Evolutionary conservation across 768 basidiomycete genomes (phyloP), one percentile per base, ranked within the genome.

Genomic region (Collybiopsis confluens): DNA sequence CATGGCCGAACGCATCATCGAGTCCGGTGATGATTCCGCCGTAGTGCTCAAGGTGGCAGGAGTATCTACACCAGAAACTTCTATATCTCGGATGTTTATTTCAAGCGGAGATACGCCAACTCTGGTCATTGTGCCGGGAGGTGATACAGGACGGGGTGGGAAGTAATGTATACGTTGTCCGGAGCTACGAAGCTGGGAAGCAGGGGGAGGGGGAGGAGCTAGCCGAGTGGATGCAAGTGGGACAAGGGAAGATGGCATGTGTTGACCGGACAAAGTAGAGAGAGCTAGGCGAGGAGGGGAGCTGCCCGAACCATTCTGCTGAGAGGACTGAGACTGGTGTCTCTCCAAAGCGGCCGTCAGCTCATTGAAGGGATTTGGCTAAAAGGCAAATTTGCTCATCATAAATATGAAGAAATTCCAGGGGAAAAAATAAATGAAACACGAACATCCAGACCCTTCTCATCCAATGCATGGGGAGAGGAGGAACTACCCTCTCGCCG

Each of bases 381-480:
- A 38, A 15, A 28, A 27, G 20, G 37, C 7, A 4, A 35, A 10
- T 4, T n/a, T 20, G 15, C 35, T 35, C 3, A 16, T 46, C 16
- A 46, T 4, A 20, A 11, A 13, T 23, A 26, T 2, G 15, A 16
- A 45, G 16, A 4, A 13, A 16, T 15, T 18, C 30, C n/a, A n/a
- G n/a, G n/a, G 8, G 8, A 2, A 4, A 41, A 18, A 5, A 23
- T 1, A 18, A 18, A 52, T n/a, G n/a, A n/a, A 28, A 9, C n/a
- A 52, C 50, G 16, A 8, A 52, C 50, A 30, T 53, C 52, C n/a
- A 44, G 42, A 33, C 52, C 52, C 23, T 53, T 43, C 30, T 53
- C 52, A 37, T 53, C 52, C 1, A 53, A 24, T 4, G 42, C 43
- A 27, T 53, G 52, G 16, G 50, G 50, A 15, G 50, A 52, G 8